Base-by-base conservation (phyloP, 176 grass and related monocot species). In the Tillandsia leiboldiana region DNA sequence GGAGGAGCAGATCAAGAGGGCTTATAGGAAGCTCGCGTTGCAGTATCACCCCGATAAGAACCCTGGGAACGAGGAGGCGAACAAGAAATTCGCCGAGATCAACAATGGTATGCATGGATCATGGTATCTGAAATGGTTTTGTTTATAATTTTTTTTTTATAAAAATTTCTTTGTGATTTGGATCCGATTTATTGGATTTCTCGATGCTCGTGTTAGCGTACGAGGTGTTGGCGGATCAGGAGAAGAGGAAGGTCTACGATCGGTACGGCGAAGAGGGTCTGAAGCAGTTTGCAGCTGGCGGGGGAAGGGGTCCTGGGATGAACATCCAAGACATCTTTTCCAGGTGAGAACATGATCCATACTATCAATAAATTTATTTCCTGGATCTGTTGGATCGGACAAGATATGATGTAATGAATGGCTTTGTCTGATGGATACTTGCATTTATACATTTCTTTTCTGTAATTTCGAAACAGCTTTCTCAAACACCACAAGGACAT, bases 11-110 rank as follows among this genome's bases (percentile, higher is more conserved):
- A 93, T 99, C 80, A 99, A 99, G 84, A 70, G 94, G 65, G 86
- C 94, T 0, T 99, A 99, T 63, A 83, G 94, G 82, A 99, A 99
- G 87, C 94, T 99, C 59, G 94, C 94, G 1, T 51, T 99, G 24
- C 92, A 93, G 81, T 99, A 99, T n/a, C 94, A 99, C 77, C 94
- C 94, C 0, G 94, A 99, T 57, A 99, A 99, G 78, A 99, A 99
- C 51, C 89, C 84, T 14, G 72, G 83, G 65, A 93, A 99, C 42
- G 89, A 99, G 75, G 94, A 99, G 86, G 89, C 94, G 11, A 99
- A 53, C 84, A 99, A 88, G 77, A 84, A 70, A 24, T 99, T 99
- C 27, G 57, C 94, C 2, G 94, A 99, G 79, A 99, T 99, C 74
- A 99, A 83, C 63, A 99, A 99, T 11, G 94, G 94, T 99, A 83